phyloP scores from a whole-genome alignment of 2,329 filamentous ascomycete genomes.

The Daldinia eschscholtzii region DNA sequence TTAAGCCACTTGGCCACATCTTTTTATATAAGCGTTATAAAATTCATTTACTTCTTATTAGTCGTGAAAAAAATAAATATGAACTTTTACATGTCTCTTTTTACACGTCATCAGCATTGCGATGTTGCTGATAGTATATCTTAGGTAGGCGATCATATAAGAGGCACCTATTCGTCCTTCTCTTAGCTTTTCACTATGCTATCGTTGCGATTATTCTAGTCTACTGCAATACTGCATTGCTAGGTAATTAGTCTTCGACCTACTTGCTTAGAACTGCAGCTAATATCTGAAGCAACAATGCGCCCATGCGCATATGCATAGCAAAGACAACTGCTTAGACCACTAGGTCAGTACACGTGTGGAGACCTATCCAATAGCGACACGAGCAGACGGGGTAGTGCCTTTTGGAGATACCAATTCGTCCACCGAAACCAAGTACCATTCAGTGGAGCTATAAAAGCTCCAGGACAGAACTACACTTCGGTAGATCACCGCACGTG shows the following conservation, averaged over 20 bases:
- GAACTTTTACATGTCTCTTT: not conserved
- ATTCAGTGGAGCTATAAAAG: not conserved
- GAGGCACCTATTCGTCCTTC: not conserved
- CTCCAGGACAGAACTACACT: not conserved
- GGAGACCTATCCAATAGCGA: constrained; percentile 20
- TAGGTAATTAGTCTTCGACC: not conserved
- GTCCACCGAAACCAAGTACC: constrained; percentile 18
- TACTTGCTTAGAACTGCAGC: not conserved
- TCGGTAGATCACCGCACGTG: constrained; percentile 23
- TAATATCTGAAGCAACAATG: not conserved
- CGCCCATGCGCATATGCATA: not conserved
- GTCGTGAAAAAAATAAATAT: not conserved
- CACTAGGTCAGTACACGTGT: constrained; percentile 27
- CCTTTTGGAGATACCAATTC: constrained; percentile 17
- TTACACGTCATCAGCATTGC: not conserved
- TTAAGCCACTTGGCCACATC: not conserved
- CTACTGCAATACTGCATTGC: not conserved
- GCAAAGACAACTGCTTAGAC: not conserved
- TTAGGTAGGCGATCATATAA: not conserved
- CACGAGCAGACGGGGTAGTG: not conserved
- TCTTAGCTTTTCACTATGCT: not conserved
- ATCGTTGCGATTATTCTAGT: not conserved
- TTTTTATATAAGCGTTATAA: not conserved
- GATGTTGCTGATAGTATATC: not conserved
- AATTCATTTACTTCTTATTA: not conserved